Percentiles rank a stretch among this genome's conserved stretches.
Evolutionary conservation across 129 eudicot genomes (phyloP).

Genomic region (Arctium lappa): DNA sequence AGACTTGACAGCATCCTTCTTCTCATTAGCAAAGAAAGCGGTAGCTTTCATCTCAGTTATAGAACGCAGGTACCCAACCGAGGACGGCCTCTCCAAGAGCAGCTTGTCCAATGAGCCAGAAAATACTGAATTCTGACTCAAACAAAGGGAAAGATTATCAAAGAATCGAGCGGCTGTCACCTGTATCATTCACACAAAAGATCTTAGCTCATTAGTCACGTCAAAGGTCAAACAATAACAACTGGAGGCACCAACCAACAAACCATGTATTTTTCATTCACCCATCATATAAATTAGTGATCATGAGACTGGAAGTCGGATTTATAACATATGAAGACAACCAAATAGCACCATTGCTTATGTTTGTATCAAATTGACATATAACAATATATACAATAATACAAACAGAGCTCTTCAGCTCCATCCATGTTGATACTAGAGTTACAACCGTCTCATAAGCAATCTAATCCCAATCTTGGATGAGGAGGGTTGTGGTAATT

Average conservation of each 20-base stretch:
- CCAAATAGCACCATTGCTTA: no score
- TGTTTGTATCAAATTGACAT: no score
- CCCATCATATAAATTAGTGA: background rate
- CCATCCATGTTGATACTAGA: no score
- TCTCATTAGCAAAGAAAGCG: constrained; percentile 16
- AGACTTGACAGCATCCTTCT: constrained; percentile 14
- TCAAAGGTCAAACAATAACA: constrained; percentile 9
- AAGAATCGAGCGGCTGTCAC: constrained; percentile 79
- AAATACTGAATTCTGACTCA: constrained; percentile 71
- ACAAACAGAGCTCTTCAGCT: no score
- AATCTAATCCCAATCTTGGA: no score
- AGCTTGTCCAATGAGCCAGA: constrained; percentile 85
- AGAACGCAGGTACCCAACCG: constrained; percentile 77
- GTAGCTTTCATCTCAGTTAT: constrained; percentile 76
- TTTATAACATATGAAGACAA: no score
- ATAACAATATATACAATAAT: no score
- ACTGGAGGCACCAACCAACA: background rate
- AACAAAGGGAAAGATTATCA: constrained; percentile 74
- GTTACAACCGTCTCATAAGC: no score
- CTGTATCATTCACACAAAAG: constrained; percentile 31
- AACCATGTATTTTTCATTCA: background rate
- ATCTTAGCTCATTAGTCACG: constrained; percentile 1
- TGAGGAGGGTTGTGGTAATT: no score
- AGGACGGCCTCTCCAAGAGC: constrained; percentile 51
- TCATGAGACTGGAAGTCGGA: no score